A percentile compares a stretch with the other conserved stretches of the same genome.
phyloP scores from a whole-genome alignment of 1,284 basidiomycete species.

The Meira miltonrushii region DNA sequence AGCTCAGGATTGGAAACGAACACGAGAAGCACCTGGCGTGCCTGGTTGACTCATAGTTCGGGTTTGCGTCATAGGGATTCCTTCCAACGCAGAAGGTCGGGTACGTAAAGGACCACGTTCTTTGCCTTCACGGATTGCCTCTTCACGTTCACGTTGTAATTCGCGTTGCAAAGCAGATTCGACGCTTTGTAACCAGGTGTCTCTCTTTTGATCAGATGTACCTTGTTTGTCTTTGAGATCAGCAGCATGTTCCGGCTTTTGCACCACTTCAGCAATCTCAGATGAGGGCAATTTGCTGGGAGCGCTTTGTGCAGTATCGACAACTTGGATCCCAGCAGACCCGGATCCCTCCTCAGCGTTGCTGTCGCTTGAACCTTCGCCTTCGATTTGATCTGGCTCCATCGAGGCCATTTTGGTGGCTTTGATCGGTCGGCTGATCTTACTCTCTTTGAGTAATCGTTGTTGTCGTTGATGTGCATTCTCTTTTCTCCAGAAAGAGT shows the following conservation, averaged over 20 bases:
- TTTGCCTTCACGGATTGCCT: neutral
- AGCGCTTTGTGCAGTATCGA: too few species aligned
- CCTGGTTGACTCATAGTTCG: conserved; percentile 1
- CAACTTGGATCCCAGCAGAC: neutral
- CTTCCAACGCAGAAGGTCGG: neutral
- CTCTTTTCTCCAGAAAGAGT: conserved; percentile 42
- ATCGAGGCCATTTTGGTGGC: neutral
- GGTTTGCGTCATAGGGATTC: neutral
- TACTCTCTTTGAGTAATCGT: neutral
- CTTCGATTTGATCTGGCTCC: neutral
- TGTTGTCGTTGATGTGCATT: conserved; percentile 16
- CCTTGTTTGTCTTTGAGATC: too few species aligned
- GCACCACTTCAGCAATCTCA: too few species aligned
- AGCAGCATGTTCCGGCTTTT: too few species aligned
- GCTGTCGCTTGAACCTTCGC: neutral
- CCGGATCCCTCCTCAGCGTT: neutral
- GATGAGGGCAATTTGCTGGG: too few species aligned
- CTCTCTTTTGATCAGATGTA: too few species aligned
- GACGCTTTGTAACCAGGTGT: neutral
- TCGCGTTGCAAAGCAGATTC: neutral
- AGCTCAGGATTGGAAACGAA: neutral
- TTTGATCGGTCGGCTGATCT: neutral
- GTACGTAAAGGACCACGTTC: neutral
- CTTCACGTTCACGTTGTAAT: neutral
- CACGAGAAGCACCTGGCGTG: neutral